Base-by-base conservation (phyloP, 306 rosid genomes). In the Cicer cuneatum region DNA sequence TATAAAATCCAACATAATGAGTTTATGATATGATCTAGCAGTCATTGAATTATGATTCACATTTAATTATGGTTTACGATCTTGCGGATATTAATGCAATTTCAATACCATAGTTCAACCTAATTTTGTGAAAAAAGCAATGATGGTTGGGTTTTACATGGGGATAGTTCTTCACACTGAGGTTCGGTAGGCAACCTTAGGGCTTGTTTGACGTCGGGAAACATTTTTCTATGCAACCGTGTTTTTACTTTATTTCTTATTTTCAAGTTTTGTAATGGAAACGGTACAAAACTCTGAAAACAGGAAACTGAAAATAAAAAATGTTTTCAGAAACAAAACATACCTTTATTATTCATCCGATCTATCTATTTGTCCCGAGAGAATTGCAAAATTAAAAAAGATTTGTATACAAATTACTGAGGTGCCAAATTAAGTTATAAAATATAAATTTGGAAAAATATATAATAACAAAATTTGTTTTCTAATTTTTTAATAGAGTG, bases 1-100 rank as follows among this genome's bases (percentile, higher is more conserved):
- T 75, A 78, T 43, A 76, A 57, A 79, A 79, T 62, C 62, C 76
- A 77, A 53, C 9, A 70, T 70, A 78, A 48, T 18, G 58, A 73
- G 46, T 48, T 57, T 60, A 66, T 49, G 42, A 77, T 75, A 71
- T 43, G 41, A 66, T 69, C 47, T 12, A 66, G 47, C 14, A 39
- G 14, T 42, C 69, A 62, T 43, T 24, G 11, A 75, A 33, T 59
- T 60, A 63, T 64, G n/a, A 71, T 38, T 76, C 66, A 57, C 8
- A 67, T 24, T 69, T 9, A 49, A 66, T 16, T 37, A 64, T 15
- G 10, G 24, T 8, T 58, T 48, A 42, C 3, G 33, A 29, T 29
- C 33, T 2, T 29, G 33, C 53, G 24, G 64, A 77, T 19, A 53
- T n/a, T 64, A 78, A 61, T 47, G 67, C 54, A 52, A 48, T 51